Conservation (phyloP, 352 stramenopile genomes). For the Elongisporangium anandrum region DNA sequence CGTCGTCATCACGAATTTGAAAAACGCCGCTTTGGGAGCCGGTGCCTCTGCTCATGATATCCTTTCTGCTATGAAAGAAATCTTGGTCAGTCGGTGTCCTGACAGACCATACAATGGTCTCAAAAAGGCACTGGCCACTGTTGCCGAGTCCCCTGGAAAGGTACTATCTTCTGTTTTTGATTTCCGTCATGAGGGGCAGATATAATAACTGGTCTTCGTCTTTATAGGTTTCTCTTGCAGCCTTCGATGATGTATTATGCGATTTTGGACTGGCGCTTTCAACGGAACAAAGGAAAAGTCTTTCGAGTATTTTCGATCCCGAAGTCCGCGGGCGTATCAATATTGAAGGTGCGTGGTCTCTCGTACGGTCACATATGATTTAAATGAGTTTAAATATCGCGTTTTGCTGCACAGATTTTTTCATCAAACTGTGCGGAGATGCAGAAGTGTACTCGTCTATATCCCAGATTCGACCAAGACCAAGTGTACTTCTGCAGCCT, state of each 20-base stretch:
- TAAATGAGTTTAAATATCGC: neutral
- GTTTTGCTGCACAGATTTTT: slow-evolving; percentile 43
- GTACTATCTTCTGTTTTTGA: slow-evolving; percentile 13
- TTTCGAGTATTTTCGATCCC: slow-evolving; percentile 48
- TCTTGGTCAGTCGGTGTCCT: slow-evolving; percentile 46
- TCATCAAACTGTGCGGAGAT: slow-evolving; percentile 68
- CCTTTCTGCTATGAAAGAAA: slow-evolving; percentile 63
- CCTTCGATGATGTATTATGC: slow-evolving; percentile 65
- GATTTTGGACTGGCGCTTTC: slow-evolving; percentile 61
- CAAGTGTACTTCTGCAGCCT: slow-evolving; percentile 1
- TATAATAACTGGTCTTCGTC: neutral
- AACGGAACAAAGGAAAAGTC: slow-evolving; percentile 27
- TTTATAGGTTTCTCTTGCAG: slow-evolving; percentile 49
- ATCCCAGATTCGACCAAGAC: slow-evolving; percentile 5
- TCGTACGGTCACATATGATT: neutral
- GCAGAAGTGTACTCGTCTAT: slow-evolving; percentile 46
- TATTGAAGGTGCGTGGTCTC: slow-evolving; percentile 52
- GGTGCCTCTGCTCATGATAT: slow-evolving; percentile 60
- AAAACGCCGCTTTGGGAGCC: slow-evolving; percentile 33
- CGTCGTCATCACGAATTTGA: slow-evolving; percentile 34
- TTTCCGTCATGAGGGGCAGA: neutral
- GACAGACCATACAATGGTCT: slow-evolving; percentile 72
- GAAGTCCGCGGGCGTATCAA: slow-evolving; percentile 47
- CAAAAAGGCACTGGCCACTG: slow-evolving; percentile 69
- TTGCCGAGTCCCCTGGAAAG: slow-evolving; percentile 69